Base-by-base conservation (phyloP, 73 alveolate species). In the Durusdinium trenchii region DNA sequence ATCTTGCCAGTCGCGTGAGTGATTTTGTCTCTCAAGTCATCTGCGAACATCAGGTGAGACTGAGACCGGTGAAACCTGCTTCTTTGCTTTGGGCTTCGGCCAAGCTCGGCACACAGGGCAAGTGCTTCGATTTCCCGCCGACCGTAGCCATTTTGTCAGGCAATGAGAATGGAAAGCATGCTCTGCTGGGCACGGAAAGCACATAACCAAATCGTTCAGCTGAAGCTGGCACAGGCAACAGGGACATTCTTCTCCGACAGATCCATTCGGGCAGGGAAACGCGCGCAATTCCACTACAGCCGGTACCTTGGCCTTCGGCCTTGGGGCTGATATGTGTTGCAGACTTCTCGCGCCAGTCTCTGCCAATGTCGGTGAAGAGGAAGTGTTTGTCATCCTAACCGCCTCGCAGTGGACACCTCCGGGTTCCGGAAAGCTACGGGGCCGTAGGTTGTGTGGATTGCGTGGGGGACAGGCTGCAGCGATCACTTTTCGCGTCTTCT, bases 61-160 rank as follows among this genome's bases (percentile, higher is more conserved):
- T 81, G 91, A 81, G 91, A 81, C 48, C n/a, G 67, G 71, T 81
- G 91, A 18, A 47, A 48, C 10, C 48, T 35, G 67, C 71, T 81
- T n/a, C n/a, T n/a, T 32, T 23, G 81, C 43, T 32, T n/a, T 84
- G 1, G 94, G 69, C 52, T 52, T 30, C 20, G 94, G 94, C 94
- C 94, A 84, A 16, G 94, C 94, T 36, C 94, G 94, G 75, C 94
- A 84, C 76, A 84, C 20, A 36, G 94, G 94, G 38, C 94, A 84
- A 38, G 94, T 84, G 43, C 54, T 84, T 7, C 94, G 94, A 38
- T 46, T 48, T 36, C 38, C 38, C 5, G 94, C 94, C 16, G 76
- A 36, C 52, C 94, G 94, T 75, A 84, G 94, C 94, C 94, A 84
- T 16, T 51, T 50, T 50, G 51, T 32, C 26, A 84, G 94, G 94